Evolutionary conservation across 768 basidiomycete species (phyloP).

Genomic region (Naganishia vishniacii): DNA sequence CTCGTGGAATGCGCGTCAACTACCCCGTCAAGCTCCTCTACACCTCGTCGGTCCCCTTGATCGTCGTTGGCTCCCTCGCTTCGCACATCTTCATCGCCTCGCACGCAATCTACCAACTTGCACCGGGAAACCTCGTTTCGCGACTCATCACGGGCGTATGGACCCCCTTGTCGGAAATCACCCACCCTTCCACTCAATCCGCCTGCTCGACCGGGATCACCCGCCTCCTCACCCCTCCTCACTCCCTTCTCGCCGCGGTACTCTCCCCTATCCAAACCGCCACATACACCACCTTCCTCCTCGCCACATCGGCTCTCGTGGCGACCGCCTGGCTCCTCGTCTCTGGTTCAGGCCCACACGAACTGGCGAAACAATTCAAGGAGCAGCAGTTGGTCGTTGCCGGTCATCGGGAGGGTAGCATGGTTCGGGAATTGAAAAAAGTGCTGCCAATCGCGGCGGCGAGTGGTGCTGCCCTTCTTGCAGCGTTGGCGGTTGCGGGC

Average conservation of each 20-base stretch:
- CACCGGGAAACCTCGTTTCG: conserved; percentile 11
- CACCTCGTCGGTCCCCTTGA: conserved; percentile 8
- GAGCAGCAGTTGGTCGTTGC: conserved; percentile 15
- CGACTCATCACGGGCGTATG: conserved; percentile 7
- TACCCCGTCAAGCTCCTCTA: conserved; percentile 17
- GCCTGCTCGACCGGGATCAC: conserved; percentile 2
- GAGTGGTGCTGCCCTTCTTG: not conserved
- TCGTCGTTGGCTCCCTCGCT: conserved; percentile 7
- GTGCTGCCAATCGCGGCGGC: conserved; percentile 5
- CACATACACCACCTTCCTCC: not conserved
- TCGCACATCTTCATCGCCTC: conserved; percentile 17
- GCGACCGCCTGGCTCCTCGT: conserved; percentile 8
- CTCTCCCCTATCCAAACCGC: conserved; percentile 1
- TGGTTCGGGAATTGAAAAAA: conserved; percentile 7
- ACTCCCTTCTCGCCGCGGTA: conserved; percentile 3
- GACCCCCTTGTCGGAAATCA: conserved; percentile 24
- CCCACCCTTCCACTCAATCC: conserved; percentile 10
- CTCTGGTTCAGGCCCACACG: conserved; percentile 10
- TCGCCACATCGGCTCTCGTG: not conserved
- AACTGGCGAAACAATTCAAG: conserved; percentile 12
- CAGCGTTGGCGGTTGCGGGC: not conserved
- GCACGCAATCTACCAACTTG: not conserved
- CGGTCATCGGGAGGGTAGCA: conserved; percentile 8
- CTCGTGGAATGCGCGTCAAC: conserved; percentile 17
- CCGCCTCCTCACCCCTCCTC: conserved; percentile 21